Evolutionary conservation across 2,329 filamentous ascomycete species (phyloP).

Genomic region (Xylaria sp.): DNA sequence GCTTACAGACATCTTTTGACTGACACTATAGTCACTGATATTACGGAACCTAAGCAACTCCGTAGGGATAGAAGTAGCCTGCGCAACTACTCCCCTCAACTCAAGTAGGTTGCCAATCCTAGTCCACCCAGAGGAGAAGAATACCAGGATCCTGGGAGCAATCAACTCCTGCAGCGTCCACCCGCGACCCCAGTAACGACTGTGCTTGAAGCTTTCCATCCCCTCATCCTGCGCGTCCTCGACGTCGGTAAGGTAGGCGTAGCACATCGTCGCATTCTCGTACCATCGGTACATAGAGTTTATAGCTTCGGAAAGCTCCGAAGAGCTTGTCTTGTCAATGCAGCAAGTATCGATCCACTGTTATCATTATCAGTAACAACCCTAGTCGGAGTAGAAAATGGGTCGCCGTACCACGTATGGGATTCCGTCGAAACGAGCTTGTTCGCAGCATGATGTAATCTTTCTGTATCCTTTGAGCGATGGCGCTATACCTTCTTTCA

Average conservation of each 20-base stretch:
- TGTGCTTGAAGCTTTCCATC: not conserved
- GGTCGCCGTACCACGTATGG: not conserved
- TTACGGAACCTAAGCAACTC: slow-evolving; percentile 7
- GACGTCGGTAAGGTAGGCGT: slow-evolving; percentile 12
- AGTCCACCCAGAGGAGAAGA: slow-evolving; percentile 2
- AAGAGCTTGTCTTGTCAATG: slow-evolving; percentile 11
- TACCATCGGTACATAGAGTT: slow-evolving; percentile 12
- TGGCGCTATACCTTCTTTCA: slow-evolving; percentile 9
- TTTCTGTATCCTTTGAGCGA: not conserved
- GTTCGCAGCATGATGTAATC: not conserved
- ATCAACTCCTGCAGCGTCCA: slow-evolving; percentile 11
- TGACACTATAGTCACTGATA: slow-evolving; percentile 11
- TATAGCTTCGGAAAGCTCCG: slow-evolving; percentile 10
- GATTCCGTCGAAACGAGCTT: slow-evolving; percentile 9
- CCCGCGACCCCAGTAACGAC: slow-evolving; percentile 10
- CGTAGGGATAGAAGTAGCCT: slow-evolving; percentile 2
- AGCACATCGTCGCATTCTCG: slow-evolving; percentile 14
- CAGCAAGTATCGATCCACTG: slow-evolving; percentile 24
- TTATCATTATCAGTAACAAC: not conserved
- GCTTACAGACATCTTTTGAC: slow-evolving; percentile 15
- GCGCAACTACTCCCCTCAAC: not conserved
- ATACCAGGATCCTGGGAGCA: slow-evolving; percentile 1
- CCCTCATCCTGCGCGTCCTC: not conserved
- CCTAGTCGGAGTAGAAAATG: not conserved
- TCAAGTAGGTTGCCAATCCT: slow-evolving; percentile 6